Evolutionary conservation across 1,139 yeast genomes (phyloP).

Genomic region (Diutina ranongensis): DNA sequence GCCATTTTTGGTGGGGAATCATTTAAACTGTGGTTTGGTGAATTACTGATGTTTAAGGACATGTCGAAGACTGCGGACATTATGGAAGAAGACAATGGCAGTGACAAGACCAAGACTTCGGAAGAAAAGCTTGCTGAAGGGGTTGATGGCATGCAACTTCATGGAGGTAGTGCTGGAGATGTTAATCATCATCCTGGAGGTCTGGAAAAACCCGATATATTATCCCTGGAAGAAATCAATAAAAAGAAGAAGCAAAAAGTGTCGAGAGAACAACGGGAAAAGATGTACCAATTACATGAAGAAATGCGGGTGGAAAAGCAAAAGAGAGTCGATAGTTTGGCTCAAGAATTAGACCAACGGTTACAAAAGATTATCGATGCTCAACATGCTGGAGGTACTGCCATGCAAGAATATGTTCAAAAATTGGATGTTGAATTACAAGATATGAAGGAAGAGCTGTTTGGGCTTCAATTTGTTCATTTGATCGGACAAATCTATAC

Average conservation of each 20-base stretch:
- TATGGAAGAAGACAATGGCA: conserved; percentile 15
- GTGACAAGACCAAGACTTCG: background rate
- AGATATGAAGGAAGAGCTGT: conserved; percentile 37
- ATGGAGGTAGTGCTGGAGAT: background rate
- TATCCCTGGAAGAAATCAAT: background rate
- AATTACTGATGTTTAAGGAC: conserved; percentile 50
- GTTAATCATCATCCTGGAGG: background rate
- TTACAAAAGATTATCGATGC: background rate
- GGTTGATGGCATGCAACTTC: background rate
- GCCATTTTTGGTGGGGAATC: conserved; percentile 81
- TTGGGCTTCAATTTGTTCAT: conserved; percentile 36
- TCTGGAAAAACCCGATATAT: background rate
- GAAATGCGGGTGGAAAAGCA: conserved; percentile 5
- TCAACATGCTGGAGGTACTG: conserved; percentile 18
- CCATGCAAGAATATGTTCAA: conserved; percentile 19
- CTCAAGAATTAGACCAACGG: background rate
- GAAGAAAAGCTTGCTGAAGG: background rate
- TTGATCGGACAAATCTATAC: conserved; percentile 53
- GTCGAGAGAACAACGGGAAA: background rate
- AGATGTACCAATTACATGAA: conserved; percentile 3
- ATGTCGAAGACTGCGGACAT: conserved; percentile 47
- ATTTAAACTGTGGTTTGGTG: conserved; percentile 74
- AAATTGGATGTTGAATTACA: conserved; percentile 50
- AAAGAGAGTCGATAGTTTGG: background rate
- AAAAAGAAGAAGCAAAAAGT: conserved; percentile 5